Percentiles rank a stretch among this genome's conserved stretches.
Conservation (phyloP, 1,284 basidiomycete genomes). For the Neonothopanus nambi region DNA sequence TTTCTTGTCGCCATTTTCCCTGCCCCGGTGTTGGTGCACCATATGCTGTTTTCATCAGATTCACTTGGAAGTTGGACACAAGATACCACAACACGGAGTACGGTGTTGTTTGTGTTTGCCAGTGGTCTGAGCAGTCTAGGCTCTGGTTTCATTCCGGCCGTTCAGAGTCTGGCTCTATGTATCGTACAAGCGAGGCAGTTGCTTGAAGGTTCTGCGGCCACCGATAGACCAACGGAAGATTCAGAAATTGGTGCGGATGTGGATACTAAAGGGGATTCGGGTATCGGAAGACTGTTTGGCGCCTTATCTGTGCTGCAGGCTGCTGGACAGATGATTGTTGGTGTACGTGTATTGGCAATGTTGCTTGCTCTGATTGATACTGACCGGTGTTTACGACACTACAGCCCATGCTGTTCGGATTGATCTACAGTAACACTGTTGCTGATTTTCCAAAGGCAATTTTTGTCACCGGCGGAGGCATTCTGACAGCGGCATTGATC, state of each 20-base stretch:
- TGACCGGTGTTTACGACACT: too few species aligned
- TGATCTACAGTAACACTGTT: constrained; percentile 68
- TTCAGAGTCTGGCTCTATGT: constrained; percentile 71
- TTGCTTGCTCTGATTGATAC: not conserved
- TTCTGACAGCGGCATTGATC: constrained; percentile 48
- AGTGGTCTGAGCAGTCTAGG: constrained; percentile 61
- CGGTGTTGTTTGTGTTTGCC: constrained; percentile 55
- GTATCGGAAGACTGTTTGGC: constrained; percentile 61
- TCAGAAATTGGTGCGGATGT: constrained; percentile 16
- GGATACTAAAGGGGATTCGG: constrained; percentile 21
- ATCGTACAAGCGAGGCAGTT: constrained; percentile 58
- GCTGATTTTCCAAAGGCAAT: constrained; percentile 65
- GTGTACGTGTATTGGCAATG: constrained; percentile 46
- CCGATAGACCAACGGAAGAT: constrained; percentile 15
- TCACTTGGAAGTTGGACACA: constrained; percentile 1
- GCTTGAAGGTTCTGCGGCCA: constrained; percentile 20
- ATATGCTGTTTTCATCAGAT: not conserved
- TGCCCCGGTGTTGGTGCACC: constrained; percentile 35
- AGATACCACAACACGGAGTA: constrained; percentile 29
- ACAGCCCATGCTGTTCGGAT: constrained; percentile 73
- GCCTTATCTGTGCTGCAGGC: constrained; percentile 69
- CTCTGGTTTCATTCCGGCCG: constrained; percentile 61
- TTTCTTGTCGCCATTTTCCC: constrained; percentile 55
- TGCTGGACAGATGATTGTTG: constrained; percentile 65
- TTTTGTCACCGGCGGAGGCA: constrained; percentile 54